phyloP scores from a whole-genome alignment of 305 asterid genomes.

The Coffea humblotiana region DNA sequence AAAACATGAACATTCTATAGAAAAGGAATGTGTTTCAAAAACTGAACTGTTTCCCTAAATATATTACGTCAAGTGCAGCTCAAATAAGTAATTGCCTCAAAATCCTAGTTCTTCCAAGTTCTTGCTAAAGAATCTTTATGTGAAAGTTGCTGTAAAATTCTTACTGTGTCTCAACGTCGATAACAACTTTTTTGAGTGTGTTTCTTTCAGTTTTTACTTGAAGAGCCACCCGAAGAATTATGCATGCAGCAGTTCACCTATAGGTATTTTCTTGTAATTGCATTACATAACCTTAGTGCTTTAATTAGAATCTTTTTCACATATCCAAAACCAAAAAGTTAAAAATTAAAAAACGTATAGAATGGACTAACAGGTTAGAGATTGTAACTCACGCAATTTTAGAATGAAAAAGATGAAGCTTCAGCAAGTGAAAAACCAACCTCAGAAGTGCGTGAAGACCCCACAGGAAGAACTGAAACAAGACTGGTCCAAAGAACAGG shows the following conservation, averaged over 20 bases:
- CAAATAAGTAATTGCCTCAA: background rate
- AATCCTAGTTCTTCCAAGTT: background rate
- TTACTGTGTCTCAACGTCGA: background rate
- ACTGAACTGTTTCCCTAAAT: background rate
- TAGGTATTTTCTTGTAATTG: background rate
- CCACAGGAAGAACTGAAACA: slow-evolving; percentile 65
- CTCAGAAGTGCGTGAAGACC: slow-evolving; percentile 71
- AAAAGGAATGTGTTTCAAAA: background rate
- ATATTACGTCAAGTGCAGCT: background rate
- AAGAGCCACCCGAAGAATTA: background rate
- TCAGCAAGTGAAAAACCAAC: slow-evolving; percentile 40
- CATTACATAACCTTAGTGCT: background rate
- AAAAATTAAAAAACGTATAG: background rate
- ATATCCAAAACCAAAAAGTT: no score
- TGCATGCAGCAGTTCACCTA: background rate
- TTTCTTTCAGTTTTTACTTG: background rate
- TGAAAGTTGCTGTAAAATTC: background rate
- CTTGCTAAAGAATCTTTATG: background rate
- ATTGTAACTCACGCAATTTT: background rate
- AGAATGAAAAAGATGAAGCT: background rate
- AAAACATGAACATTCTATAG: background rate
- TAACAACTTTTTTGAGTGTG: background rate
- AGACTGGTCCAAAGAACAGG: slow-evolving; percentile 85
- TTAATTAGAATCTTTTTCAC: background rate
- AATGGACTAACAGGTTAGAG: background rate